Percentiles rank a stretch among this genome's conserved stretches.
Evolutionary conservation across 2,329 filamentous ascomycete species (phyloP).

Genomic region (Fulvia fulva): DNA sequence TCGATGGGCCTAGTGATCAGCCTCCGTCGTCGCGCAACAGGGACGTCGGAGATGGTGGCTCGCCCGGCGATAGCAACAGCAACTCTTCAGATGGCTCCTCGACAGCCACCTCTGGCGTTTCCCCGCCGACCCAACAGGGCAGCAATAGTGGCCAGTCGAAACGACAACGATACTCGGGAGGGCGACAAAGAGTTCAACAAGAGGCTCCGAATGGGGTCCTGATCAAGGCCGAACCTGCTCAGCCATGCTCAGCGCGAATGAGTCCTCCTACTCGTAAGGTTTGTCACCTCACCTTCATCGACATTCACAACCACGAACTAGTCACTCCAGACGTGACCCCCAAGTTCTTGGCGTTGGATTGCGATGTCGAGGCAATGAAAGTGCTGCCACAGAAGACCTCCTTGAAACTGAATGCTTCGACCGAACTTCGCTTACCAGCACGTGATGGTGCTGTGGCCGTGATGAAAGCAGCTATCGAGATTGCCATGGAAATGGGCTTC

Average conservation of each 20-base stretch:
- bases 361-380: background rate
- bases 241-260: background rate
- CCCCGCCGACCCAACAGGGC: background rate
- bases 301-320: background rate
- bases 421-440: background rate
- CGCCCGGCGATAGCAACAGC: background rate
- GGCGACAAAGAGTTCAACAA: background rate
- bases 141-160: background rate
- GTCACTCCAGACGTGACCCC: background rate
- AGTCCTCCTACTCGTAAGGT: too few species aligned
- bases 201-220: background rate
- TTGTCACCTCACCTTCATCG: background rate
- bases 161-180: background rate
- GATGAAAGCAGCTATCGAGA: slow-evolving; percentile 1
- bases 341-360: background rate
- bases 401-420: background rate
- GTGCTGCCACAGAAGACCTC: background rate
- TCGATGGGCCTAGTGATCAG: background rate
- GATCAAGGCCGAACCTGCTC: background rate
- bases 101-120: background rate
- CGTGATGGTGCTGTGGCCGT: background rate
- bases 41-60: background rate
- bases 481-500: slow-evolving; percentile 10
- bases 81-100: background rate
- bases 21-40: too few species aligned